Conservation (phyloP, 768 basidiomycete genomes). For the Pleurotus salmoneostramineus region DNA sequence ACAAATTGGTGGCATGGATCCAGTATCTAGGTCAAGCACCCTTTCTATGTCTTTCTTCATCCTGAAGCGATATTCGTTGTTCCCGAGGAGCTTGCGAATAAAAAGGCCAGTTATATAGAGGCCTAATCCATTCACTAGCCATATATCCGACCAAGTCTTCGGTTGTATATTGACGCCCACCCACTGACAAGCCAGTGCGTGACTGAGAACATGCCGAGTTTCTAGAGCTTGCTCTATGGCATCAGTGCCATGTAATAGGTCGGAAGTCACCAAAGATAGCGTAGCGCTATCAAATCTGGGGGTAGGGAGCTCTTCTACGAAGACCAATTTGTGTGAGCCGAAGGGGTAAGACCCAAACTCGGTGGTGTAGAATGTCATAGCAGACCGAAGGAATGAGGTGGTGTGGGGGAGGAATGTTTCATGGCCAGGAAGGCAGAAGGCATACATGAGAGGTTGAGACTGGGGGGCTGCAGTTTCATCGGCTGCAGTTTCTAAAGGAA, state of each 20-base stretch:
- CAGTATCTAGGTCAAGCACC: constrained; percentile 83
- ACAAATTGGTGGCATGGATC: constrained; percentile 89
- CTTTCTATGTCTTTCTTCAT: constrained; percentile 96
- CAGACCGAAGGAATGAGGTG: constrained; percentile 73
- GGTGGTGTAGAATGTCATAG: constrained; percentile 89
- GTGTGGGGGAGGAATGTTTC: constrained; percentile 69
- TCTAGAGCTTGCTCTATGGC: constrained; percentile 93
- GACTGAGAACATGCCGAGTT: constrained; percentile 79
- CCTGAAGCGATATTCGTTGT: constrained; percentile 94
- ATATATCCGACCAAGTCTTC: constrained; percentile 89
- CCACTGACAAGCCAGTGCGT: constrained; percentile 95
- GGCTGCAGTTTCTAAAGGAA: constrained; percentile 55
- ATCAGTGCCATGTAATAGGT: constrained; percentile 83
- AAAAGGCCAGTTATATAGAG: constrained; percentile 89
- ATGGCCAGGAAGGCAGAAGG: constrained; percentile 90
- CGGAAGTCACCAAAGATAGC: constrained; percentile 71
- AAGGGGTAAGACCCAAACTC: constrained; percentile 97
- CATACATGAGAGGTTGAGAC: constrained; percentile 76
- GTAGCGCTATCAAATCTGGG: constrained; percentile 85
- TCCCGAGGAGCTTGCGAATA: constrained; percentile 83
- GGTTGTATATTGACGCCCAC: constrained; percentile 94
- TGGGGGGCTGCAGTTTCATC: constrained; percentile 58
- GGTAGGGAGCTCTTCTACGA: constrained; percentile 84
- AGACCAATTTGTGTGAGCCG: constrained; percentile 89
- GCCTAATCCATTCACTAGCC: constrained; percentile 95